Conservation (phyloP, 2,329 filamentous ascomycete species). For the Fulvia fulva region DNA sequence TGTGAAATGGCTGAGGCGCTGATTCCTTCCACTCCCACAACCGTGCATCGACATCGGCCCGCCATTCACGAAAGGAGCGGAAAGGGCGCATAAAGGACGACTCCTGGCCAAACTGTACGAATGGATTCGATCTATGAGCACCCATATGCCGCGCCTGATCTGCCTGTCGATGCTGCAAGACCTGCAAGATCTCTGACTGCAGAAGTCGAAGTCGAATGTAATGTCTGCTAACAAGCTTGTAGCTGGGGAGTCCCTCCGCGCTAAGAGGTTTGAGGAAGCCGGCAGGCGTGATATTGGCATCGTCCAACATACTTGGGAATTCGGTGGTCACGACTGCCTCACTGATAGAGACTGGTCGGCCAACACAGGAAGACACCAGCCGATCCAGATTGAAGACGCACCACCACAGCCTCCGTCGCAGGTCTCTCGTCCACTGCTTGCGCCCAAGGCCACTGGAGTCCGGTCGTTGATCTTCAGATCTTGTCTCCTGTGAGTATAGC, state of each 20-base stretch:
- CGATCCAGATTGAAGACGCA: conserved; percentile 87
- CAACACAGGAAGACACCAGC: conserved; percentile 91
- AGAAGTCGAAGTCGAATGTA: conserved; percentile 85
- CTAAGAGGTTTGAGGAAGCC: conserved; percentile 64
- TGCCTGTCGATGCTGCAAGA: conserved; percentile 86
- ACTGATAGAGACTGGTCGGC: conserved; percentile 88
- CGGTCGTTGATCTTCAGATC: conserved; percentile 9
- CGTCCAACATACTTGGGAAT: conserved; percentile 84
- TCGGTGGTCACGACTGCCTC: conserved; percentile 95
- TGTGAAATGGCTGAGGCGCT: conserved; percentile 71
- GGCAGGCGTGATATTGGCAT: conserved; percentile 76
- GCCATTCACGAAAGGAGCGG: conserved; percentile 82
- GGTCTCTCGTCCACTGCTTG: conserved; percentile 79
- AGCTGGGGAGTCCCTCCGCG: conserved; percentile 59
- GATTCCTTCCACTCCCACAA: conserved; percentile 82
- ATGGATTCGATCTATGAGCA: conserved; percentile 62
- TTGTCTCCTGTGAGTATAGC: conserved; percentile 42
- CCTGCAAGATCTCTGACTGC: conserved; percentile 92
- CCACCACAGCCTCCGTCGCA: conserved; percentile 89
- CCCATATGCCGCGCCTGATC: conserved; percentile 67
- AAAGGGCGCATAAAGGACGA: conserved; percentile 84
- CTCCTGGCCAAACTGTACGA: conserved; percentile 72
- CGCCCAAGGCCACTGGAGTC: conserved; percentile 48
- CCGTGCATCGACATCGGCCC: conserved; percentile 77
- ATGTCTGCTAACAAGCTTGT: conserved; percentile 87